A percentile compares a stretch with the other conserved stretches of the same genome.
Conservation (phyloP, 352 stramenopile genomes). For the Phytophthora sojae region DNA sequence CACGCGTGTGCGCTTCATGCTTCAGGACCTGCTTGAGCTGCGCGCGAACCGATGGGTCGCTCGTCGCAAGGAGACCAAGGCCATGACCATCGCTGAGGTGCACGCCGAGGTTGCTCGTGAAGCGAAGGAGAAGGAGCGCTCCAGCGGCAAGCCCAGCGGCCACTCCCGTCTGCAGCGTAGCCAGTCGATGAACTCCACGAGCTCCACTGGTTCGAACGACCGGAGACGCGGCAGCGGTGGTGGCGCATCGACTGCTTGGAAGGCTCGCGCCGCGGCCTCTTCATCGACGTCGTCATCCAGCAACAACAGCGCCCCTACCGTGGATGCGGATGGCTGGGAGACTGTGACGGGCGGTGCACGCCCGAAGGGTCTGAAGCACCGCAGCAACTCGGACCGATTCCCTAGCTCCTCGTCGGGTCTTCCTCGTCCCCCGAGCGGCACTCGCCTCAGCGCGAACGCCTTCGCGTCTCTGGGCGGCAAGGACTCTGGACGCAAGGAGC, state of each 20-base stretch:
- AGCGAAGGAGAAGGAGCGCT: constrained; percentile 72
- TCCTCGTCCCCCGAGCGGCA: constrained; percentile 48
- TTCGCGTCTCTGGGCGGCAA: constrained; percentile 53
- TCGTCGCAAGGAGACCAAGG: constrained; percentile 82
- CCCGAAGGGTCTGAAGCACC: constrained; percentile 70
- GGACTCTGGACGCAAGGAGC: constrained; percentile 50
- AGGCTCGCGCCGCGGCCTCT: constrained; percentile 47
- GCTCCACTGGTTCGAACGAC: constrained; percentile 43
- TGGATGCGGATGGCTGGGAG: constrained; percentile 79
- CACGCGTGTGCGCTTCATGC: constrained; percentile 86
- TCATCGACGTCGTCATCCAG: constrained; percentile 20
- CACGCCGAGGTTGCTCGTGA: constrained; percentile 79
- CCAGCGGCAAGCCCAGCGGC: constrained; percentile 38
- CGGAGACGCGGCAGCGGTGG: constrained; percentile 48
- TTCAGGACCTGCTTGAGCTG: constrained; percentile 82
- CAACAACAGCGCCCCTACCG: constrained; percentile 24
- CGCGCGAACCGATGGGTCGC: constrained; percentile 81
- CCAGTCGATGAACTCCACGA: constrained; percentile 62
- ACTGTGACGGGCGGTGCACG: constrained; percentile 59
- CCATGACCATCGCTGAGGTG: constrained; percentile 86
- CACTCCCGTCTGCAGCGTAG: constrained; percentile 63
- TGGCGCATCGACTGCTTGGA: constrained; percentile 67
- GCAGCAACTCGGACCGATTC: constrained; percentile 69
- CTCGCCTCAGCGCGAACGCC: constrained; percentile 41
- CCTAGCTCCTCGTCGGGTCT: constrained; percentile 25